Base-by-base conservation (phyloP, 345 rosid species). In the Microthlaspi erraticum region DNA sequence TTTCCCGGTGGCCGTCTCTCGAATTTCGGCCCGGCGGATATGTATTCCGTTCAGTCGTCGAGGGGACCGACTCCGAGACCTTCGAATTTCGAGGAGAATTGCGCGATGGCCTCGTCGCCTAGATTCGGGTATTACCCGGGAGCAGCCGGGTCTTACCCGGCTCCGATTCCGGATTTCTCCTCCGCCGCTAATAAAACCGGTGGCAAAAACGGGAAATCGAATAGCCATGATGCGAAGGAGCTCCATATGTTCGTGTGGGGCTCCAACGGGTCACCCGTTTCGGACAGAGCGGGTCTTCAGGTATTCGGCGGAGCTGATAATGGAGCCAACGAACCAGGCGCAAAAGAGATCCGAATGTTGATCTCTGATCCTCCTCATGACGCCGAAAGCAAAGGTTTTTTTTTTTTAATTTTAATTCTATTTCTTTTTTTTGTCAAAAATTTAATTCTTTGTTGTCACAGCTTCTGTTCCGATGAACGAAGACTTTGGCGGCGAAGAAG, bases 191-290 rank as follows among this genome's bases (percentile, higher is more conserved):
- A 85, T 19, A 81, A 31, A 37, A 70, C 20, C 14, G 58, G 42
- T 57, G 18, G 33, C 58, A 66, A 38, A 74, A 39, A 26, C 17
- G 73, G 78, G 18, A 77, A 19, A 6, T 85, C 86, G 49, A 78
- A 77, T n/a, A 85, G 78, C 54, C 84, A 88, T 54, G 95, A 82
- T 53, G 90, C 87, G 5, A 91, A 87, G 81, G 98, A 93, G 80
- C 77, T 91, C 42, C 94, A 91, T 52, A 93, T 86, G 97, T 91
- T 86, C 42, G 91, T 89, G 0, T 91, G 97, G 98, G 92, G 97
- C 69, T 93, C 98, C 2, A 91, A 87, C 43, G 97, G 96, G 53
- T 93, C 98, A 12, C 98, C 97, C 9, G 97, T 87, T 31, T 93
- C 98, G 18, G 98, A 93, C 49, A 77, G 73, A 14, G 79, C 82